Percentiles rank a stretch among this genome's conserved stretches.
Evolutionary conservation across 306 rosid genomes (phyloP).

Genomic region (Potentilla sterilis): DNA sequence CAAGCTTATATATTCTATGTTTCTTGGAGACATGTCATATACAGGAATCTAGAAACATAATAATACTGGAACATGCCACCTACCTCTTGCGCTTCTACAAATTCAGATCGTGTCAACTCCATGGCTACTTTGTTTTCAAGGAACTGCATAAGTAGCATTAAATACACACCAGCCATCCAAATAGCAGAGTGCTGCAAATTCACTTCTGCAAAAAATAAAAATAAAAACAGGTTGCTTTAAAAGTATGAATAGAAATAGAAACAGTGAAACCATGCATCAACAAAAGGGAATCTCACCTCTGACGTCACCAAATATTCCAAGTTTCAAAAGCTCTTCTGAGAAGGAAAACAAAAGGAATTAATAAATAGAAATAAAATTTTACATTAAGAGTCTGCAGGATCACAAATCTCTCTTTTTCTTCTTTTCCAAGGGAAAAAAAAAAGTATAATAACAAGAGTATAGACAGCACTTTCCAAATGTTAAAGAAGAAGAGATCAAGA

Average conservation of each 20-base stretch:
- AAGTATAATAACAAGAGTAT: not conserved
- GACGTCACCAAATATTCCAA: slow-evolving; percentile 85
- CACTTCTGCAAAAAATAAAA: slow-evolving; percentile 65
- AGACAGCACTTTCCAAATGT: slow-evolving; percentile 13
- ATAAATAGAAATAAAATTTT: not conserved
- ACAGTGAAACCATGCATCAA: slow-evolving; percentile 21
- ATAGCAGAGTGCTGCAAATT: slow-evolving; percentile 92
- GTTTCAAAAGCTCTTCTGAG: slow-evolving; percentile 85
- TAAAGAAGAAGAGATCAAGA: slow-evolving; percentile 9
- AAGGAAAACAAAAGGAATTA: slow-evolving; percentile 14
- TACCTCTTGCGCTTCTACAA: slow-evolving; percentile 93
- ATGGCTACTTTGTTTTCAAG: slow-evolving; percentile 96
- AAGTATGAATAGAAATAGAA: slow-evolving; percentile 14
- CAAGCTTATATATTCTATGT: not conserved
- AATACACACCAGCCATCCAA: slow-evolving; percentile 98
- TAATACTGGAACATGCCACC: slow-evolving; percentile 28
- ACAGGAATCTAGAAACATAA: slow-evolving; percentile 1
- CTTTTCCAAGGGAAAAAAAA: not conserved
- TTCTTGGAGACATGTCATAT: not conserved
- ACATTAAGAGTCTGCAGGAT: slow-evolving; percentile 12
- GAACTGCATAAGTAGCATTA: slow-evolving; percentile 88
- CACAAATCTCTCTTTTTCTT: not conserved
- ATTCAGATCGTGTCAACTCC: slow-evolving; percentile 88
- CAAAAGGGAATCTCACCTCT: slow-evolving; percentile 63
- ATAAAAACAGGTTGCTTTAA: slow-evolving; percentile 29